Percentiles rank a stretch among this genome's conserved stretches.
phyloP scores from a whole-genome alignment of 1,139 yeast genomes.

The Kluyveromyces marxianus region DNA sequence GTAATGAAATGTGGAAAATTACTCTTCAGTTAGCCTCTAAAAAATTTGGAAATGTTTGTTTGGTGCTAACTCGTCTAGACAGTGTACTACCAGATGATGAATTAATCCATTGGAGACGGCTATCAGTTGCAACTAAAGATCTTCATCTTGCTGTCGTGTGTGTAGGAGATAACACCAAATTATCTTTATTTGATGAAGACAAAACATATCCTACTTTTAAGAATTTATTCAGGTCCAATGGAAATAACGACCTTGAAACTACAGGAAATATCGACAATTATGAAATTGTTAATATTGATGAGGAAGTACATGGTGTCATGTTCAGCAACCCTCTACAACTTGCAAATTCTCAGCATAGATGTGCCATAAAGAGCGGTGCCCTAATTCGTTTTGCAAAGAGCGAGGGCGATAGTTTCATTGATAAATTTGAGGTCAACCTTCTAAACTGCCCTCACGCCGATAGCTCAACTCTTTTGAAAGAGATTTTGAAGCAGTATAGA shows the following conservation, averaged over 20 bases:
- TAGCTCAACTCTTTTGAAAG: conserved; percentile 48
- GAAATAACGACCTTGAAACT: conserved; percentile 14
- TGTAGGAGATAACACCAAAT: conserved; percentile 55
- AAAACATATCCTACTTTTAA: conserved; percentile 30
- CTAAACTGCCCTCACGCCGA: conserved; percentile 64
- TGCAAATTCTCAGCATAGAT: conserved; percentile 61
- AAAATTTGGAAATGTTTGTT: conserved; percentile 48
- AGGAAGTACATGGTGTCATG: conserved; percentile 57
- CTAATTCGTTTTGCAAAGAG: conserved; percentile 39
- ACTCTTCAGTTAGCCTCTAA: conserved; percentile 37
- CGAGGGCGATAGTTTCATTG: conserved; percentile 29
- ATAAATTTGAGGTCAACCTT: conserved; percentile 50
- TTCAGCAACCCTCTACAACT: conserved; percentile 57
- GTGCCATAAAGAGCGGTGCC: conserved; percentile 68
- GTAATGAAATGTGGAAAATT: conserved; percentile 51
- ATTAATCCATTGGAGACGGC: conserved; percentile 65
- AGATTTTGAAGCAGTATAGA: conserved; percentile 59
- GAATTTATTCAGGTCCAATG: conserved; percentile 24
- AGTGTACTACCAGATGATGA: conserved; percentile 77
- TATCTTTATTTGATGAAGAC: conserved; percentile 39
- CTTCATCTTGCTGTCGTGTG: conserved; percentile 67
- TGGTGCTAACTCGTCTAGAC: conserved; percentile 61
- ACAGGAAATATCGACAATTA: conserved; percentile 32
- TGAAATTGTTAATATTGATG: conserved; percentile 42
- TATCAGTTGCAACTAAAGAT: conserved; percentile 54